phyloP scores from a whole-genome alignment of 495 filamentous ascomycete genomes.

The Xylaria palmicola region DNA sequence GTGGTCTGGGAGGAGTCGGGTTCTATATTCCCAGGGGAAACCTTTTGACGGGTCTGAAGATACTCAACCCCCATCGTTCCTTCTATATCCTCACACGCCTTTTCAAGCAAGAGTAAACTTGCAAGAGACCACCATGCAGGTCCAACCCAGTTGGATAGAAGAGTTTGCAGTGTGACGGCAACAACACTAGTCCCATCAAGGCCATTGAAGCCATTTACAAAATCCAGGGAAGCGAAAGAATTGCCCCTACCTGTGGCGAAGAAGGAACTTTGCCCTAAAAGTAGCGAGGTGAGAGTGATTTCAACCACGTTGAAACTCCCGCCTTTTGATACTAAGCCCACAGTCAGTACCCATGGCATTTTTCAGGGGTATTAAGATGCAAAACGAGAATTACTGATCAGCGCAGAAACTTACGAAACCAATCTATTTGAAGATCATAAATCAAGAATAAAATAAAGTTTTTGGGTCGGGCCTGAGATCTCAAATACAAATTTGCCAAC shows the following conservation, averaged over 20 bases:
- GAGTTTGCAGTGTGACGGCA: background rate
- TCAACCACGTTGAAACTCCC: no score
- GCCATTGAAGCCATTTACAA: background rate
- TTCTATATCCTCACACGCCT: no score
- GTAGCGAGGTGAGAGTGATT: background rate
- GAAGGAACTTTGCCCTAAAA: background rate
- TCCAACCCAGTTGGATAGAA: background rate
- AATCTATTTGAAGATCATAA: background rate
- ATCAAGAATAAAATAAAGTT: background rate
- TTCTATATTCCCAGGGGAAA: no score
- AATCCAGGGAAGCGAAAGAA: background rate
- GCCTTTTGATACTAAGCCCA: no score
- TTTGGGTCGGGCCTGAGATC: background rate
- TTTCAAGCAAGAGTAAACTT: no score
- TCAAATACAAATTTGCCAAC: background rate
- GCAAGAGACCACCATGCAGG: background rate
- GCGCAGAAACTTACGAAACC: background rate
- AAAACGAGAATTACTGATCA: no score
- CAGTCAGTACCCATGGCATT: no score
- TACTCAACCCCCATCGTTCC: no score
- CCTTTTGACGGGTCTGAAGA: no score
- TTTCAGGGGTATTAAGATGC: no score
- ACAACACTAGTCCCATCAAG: background rate
- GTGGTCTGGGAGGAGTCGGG: no score
- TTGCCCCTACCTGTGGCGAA: background rate